A percentile compares a stretch with the other conserved stretches of the same genome.
phyloP scores from a whole-genome alignment of 257 asterid genomes.

The Lycium ferocissimum region DNA sequence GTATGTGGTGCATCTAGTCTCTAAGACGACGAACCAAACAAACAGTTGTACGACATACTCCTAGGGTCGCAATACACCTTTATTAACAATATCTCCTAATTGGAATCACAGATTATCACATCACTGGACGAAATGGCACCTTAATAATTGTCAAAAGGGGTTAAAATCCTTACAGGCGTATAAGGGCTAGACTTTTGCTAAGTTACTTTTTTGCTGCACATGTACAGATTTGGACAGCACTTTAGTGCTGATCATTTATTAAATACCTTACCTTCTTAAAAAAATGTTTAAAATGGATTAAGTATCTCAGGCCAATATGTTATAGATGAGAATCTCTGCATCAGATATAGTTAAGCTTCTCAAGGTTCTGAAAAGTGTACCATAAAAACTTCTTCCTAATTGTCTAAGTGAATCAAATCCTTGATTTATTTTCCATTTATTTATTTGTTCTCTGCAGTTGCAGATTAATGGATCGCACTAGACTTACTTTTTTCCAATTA shows the following conservation, averaged over 20 bases:
- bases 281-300: background rate
- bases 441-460: background rate
- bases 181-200: background rate
- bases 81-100: background rate
- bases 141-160: background rate
- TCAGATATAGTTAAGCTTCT: background rate
- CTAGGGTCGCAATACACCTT: background rate
- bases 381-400: slow-evolving; percentile 16
- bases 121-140: slow-evolving; percentile 2
- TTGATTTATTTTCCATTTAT: background rate
- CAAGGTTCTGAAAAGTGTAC: background rate
- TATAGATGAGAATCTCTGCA: background rate
- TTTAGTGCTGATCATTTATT: background rate
- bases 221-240: background rate
- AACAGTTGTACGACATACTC: background rate
- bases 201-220: slow-evolving; percentile 16
- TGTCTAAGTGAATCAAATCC: background rate
- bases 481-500: background rate
- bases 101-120: background rate
- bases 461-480: background rate
- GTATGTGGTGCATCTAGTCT: background rate
- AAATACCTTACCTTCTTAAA: background rate
- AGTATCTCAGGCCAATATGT: slow-evolving; percentile 23
- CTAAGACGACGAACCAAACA: background rate
- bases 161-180: background rate